These are phyloP conservation scores for Tylopilus intermedius DNA, from an alignment of 768 basidiomycete species.

Conservation along the genomic window DNA sequence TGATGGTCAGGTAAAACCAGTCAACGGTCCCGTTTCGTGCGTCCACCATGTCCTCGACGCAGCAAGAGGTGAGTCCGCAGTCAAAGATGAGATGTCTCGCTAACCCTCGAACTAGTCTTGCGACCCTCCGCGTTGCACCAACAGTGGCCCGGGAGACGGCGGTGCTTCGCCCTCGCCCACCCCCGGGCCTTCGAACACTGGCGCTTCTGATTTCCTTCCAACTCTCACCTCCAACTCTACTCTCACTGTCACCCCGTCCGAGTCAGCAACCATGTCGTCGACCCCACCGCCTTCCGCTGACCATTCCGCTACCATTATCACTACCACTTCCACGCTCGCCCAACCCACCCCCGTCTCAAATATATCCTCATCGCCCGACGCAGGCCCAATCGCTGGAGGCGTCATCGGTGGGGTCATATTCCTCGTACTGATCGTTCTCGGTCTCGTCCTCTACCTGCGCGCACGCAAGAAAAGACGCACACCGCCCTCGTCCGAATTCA, in stretches of 20 bases:
- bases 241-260: no score
- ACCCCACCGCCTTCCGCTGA: no score
- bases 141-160: no score
- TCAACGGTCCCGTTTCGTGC: background rate
- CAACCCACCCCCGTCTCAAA: background rate
- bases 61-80: conserved; percentile 1
- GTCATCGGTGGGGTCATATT: conserved; percentile 46
- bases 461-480: conserved; percentile 37
- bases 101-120: conserved; percentile 4
- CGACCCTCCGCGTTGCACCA: no score
- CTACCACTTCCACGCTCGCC: background rate
- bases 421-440: conserved; percentile 32
- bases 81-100: background rate
- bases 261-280: no score
- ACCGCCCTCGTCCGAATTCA: conserved; percentile 61
- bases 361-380: background rate
- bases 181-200: no score
- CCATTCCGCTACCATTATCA: no score
- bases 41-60: background rate
- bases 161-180: no score
- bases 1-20: background rate
- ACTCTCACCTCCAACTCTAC: no score
- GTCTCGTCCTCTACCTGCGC: conserved; percentile 38
- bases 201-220: no score
- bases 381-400: conserved; percentile 50